Percentiles rank a stretch among this genome's conserved stretches.
phyloP scores from a whole-genome alignment of 768 basidiomycete genomes.

The Sistotremastrum niveocremeum region DNA sequence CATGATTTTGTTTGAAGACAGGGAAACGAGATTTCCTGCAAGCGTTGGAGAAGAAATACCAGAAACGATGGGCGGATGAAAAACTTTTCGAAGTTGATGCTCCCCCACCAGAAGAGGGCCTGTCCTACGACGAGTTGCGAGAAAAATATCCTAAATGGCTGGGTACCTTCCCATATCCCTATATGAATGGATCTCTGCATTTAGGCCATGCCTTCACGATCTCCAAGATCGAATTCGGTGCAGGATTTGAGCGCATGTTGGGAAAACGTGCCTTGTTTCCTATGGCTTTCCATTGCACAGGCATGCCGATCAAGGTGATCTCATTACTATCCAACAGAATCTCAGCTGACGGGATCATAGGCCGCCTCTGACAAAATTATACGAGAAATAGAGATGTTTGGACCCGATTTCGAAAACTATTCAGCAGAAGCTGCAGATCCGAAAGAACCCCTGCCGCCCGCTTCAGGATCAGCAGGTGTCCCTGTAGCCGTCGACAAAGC shows the following conservation, averaged over 20 bases:
- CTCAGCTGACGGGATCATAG: slow-evolving; percentile 25
- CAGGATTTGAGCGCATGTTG: slow-evolving; percentile 89
- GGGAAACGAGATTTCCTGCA: slow-evolving; percentile 85
- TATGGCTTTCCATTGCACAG: slow-evolving; percentile 95
- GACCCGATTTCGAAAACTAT: slow-evolving; percentile 71
- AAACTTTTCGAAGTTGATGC: slow-evolving; percentile 77
- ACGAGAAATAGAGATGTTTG: slow-evolving; percentile 94
- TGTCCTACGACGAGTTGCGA: slow-evolving; percentile 50
- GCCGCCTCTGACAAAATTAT: slow-evolving; percentile 96
- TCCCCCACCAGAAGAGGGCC: slow-evolving; percentile 54
- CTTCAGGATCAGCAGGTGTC: slow-evolving; percentile 21
- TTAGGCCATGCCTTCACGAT: slow-evolving; percentile 97
- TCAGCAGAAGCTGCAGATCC: slow-evolving; percentile 28
- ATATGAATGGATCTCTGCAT: slow-evolving; percentile 98
- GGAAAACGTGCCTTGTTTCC: slow-evolving; percentile 94
- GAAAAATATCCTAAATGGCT: slow-evolving; percentile 91
- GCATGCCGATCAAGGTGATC: slow-evolving; percentile 94
- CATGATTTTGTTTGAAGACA: slow-evolving; percentile 38
- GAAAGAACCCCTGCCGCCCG: slow-evolving; percentile 18
- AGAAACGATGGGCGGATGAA: slow-evolving; percentile 64
- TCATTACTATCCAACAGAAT: neutral
- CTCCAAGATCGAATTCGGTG: slow-evolving; percentile 93
- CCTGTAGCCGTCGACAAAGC: slow-evolving; percentile 52
- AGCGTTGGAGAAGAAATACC: slow-evolving; percentile 73
- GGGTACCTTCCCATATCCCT: slow-evolving; percentile 90